phyloP scores from a whole-genome alignment of 1,284 basidiomycete genomes.

The Chiua sp. region DNA sequence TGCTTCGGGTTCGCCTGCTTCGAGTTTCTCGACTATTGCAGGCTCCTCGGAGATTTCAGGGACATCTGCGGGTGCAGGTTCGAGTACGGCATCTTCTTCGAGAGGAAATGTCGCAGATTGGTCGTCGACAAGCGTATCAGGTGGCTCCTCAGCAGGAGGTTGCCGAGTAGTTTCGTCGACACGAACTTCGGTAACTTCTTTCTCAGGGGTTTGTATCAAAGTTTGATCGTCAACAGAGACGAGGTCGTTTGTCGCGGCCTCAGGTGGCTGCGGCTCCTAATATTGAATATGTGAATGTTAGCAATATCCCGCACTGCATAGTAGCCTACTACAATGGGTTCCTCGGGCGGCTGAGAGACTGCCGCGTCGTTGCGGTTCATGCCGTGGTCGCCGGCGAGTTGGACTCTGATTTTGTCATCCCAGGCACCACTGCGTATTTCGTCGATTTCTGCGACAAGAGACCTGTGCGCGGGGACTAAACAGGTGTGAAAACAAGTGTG shows the following conservation, averaged over 20 bases:
- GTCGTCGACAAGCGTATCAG: conserved; percentile 8
- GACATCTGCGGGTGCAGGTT: conserved; percentile 12
- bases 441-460: conserved; percentile 70
- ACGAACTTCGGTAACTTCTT: conserved; percentile 1
- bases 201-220: conserved; percentile 4
- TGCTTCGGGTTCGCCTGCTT: conserved; percentile 9
- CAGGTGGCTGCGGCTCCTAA: conserved; percentile 21
- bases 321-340: conserved; percentile 17
- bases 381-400: conserved; percentile 37
- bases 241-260: conserved; percentile 6
- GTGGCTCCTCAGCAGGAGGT: neutral
- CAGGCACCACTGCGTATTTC: conserved; percentile 74
- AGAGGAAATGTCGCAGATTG: conserved; percentile 11
- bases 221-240: conserved; percentile 5
- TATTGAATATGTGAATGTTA: neutral
- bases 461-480: conserved; percentile 40
- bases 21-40: conserved; percentile 8
- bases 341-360: conserved; percentile 8
- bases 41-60: conserved; percentile 17
- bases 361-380: conserved; percentile 13
- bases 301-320: neutral
- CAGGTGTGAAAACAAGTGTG: neutral
- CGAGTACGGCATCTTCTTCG: conserved; percentile 18
- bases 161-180: conserved; percentile 8
- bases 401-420: conserved; percentile 59